These are phyloP conservation scores for Colletotrichum australisinense DNA, from an alignment of 2,329 filamentous ascomycete genomes.

Conservation along the genomic window DNA sequence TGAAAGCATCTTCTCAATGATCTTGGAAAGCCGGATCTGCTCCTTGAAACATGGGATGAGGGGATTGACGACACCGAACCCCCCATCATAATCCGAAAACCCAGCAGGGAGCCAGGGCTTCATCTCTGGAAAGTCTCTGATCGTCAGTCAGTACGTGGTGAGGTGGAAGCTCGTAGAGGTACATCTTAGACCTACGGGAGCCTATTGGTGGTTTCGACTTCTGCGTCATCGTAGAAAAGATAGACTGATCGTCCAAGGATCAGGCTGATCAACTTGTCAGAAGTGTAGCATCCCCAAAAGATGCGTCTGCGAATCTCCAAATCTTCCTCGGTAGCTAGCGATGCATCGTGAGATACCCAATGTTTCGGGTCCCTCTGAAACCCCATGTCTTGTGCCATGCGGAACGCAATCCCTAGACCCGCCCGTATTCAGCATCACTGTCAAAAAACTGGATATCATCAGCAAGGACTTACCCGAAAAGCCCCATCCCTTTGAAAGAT, in stretches of 20 bases:
- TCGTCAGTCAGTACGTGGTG: neutral
- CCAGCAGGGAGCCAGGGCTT: too few relatives aligned
- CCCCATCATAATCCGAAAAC: too few relatives aligned
- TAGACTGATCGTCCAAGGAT: constrained; percentile 37
- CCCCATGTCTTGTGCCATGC: constrained; percentile 44
- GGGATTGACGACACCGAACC: too few relatives aligned
- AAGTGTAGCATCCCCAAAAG: constrained; percentile 45
- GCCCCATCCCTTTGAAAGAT: constrained; percentile 42
- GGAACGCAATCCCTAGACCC: constrained; percentile 41
- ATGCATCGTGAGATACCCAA: constrained; percentile 38
- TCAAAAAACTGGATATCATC: too few relatives aligned
- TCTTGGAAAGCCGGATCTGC: too few relatives aligned
- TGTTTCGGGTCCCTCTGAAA: constrained; percentile 41
- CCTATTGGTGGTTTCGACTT: constrained; percentile 26
- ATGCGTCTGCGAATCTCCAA: constrained; percentile 42
- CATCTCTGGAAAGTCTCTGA: too few relatives aligned
- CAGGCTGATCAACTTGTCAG: constrained; percentile 41
- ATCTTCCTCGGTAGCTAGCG: constrained; percentile 38
- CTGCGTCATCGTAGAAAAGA: constrained; percentile 31
- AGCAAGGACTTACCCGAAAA: constrained; percentile 39
- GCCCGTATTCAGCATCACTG: neutral
- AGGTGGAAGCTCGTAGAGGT: constrained; percentile 37
- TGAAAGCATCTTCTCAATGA: too few relatives aligned
- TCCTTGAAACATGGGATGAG: too few relatives aligned
- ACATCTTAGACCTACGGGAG: constrained; percentile 34